A percentile compares a stretch with the other conserved stretches of the same genome.
phyloP scores from a whole-genome alignment of 2,329 filamentous ascomycete genomes.

The Paraphoma chrysanthemicola region DNA sequence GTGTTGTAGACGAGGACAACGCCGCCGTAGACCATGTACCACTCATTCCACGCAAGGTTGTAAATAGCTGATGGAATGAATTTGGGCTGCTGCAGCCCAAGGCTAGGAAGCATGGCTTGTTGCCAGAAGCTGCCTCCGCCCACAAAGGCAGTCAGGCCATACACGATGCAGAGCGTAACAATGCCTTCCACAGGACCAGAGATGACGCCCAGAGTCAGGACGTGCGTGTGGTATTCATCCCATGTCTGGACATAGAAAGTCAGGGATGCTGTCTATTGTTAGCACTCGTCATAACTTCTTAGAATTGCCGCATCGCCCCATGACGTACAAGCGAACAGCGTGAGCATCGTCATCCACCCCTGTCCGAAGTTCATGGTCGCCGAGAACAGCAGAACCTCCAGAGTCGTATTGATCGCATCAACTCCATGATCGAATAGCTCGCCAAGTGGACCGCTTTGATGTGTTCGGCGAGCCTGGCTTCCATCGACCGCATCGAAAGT shows the following conservation, averaged over 20 bases:
- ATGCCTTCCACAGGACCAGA: conserved; percentile 97
- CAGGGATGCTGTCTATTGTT: conserved; percentile 66
- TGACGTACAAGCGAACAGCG: conserved; percentile 76
- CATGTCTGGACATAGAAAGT: conserved; percentile 99
- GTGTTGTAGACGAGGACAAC: conserved; percentile 87
- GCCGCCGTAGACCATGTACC: conserved; percentile 88
- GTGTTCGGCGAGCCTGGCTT: conserved; percentile 87
- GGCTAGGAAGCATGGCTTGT: conserved; percentile 74
- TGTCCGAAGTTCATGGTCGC: conserved; percentile 93
- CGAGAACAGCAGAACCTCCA: conserved; percentile 91
- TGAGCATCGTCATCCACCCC: conserved; percentile 84
- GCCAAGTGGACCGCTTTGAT: conserved; percentile 89
- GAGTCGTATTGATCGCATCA: conserved; percentile 93
- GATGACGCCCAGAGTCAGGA: conserved; percentile 87
- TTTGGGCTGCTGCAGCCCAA: conserved; percentile 70
- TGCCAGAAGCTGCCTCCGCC: conserved; percentile 96
- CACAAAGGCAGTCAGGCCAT: conserved; percentile 80
- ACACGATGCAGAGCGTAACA: conserved; percentile 81
- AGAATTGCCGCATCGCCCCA: too few species aligned
- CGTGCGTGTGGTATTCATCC: conserved; percentile 99
- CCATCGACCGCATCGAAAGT: conserved; percentile 98
- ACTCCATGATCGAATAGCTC: conserved; percentile 98
- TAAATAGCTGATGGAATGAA: conserved; percentile 76
- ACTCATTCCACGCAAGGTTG: conserved; percentile 84
- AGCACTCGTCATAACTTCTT: background rate